A percentile compares a stretch with the other conserved stretches of the same genome.
These are phyloP conservation scores for Epicoccum nigrum DNA, from an alignment of 2,329 filamentous ascomycete species.

Conservation along the genomic window DNA sequence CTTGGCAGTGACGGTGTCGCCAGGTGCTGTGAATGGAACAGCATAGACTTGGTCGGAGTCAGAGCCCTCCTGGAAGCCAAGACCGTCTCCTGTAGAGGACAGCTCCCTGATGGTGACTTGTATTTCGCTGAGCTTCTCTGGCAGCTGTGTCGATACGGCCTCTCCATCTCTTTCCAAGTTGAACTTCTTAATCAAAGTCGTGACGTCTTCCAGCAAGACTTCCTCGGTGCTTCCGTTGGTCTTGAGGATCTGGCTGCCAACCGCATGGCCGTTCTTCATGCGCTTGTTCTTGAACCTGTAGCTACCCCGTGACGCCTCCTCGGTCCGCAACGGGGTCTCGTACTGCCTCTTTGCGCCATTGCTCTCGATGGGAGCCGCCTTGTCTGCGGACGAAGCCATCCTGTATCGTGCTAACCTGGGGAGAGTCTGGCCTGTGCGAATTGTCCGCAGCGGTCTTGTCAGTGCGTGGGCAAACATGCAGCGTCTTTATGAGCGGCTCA, in stretches of 20 bases:
- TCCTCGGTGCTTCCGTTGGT: conserved; percentile 57
- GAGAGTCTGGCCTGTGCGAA: conserved; percentile 26
- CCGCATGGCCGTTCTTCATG: conserved; percentile 51
- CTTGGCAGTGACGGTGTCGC: conserved; percentile 79
- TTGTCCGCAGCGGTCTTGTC: conserved; percentile 34
- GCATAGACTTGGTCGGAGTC: conserved; percentile 74
- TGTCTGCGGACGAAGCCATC: conserved; percentile 44
- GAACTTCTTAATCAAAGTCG: conserved; percentile 49
- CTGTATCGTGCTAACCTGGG: conserved; percentile 23
- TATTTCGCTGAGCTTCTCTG: conserved; percentile 74
- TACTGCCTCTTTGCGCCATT: conserved; percentile 44
- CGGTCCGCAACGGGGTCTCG: conserved; percentile 41
- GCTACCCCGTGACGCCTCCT: conserved; percentile 43
- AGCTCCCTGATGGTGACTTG: conserved; percentile 81
- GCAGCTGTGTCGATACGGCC: conserved; percentile 50
- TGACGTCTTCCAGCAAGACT: conserved; percentile 55
- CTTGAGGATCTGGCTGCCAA: conserved; percentile 42
- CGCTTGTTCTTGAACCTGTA: conserved; percentile 55
- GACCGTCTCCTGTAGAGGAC: conserved; percentile 90
- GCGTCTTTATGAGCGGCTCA: conserved; percentile 5
- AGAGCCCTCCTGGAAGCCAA: conserved; percentile 73
- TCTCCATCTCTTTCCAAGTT: conserved; percentile 30
- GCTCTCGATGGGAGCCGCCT: conserved; percentile 38
- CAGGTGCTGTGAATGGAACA: conserved; percentile 86
- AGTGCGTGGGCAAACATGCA: conserved; percentile 32